phyloP scores from a whole-genome alignment of 1,284 basidiomycete species.

The Albatrellus sp. region DNA sequence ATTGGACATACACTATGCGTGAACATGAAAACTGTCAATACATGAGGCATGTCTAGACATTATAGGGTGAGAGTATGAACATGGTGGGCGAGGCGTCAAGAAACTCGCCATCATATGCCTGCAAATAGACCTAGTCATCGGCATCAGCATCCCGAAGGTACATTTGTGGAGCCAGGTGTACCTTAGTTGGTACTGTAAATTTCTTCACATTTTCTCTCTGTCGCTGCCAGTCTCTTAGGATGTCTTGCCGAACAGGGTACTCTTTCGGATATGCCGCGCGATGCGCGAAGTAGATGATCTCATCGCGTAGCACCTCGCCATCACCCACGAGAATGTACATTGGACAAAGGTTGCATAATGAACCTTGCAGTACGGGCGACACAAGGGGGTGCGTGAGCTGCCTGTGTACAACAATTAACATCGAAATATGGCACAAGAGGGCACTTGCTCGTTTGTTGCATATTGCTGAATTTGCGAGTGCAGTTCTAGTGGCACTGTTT shows the following conservation, averaged over 20 bases:
- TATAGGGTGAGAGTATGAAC: not conserved
- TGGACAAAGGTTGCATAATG: constrained; percentile 75
- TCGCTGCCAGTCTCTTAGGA: constrained; percentile 32
- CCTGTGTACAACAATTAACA: constrained; percentile 21
- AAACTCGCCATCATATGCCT: constrained; percentile 44
- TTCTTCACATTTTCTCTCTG: constrained; percentile 40
- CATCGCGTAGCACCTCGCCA: constrained; percentile 72
- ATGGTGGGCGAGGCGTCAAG: not conserved
- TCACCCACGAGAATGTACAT: constrained; percentile 72
- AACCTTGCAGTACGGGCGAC: constrained; percentile 24
- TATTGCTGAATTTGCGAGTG: constrained; percentile 73
- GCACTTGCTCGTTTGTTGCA: constrained; percentile 57
- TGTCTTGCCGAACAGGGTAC: constrained; percentile 53
- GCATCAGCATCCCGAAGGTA: not conserved
- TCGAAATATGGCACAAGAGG: not conserved
- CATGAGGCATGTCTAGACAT: constrained; percentile 46
- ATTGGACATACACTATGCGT: constrained; percentile 34
- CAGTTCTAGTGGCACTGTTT: constrained; percentile 34
- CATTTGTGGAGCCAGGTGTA: constrained; percentile 8
- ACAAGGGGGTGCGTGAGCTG: constrained; percentile 47
- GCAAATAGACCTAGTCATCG: constrained; percentile 54
- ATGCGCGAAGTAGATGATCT: constrained; percentile 75
- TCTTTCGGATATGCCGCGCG: constrained; percentile 68
- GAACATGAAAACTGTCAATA: constrained; percentile 63
- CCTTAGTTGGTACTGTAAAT: constrained; percentile 61